Percentiles rank a stretch among this genome's conserved stretches.
Conservation (phyloP, 2,329 filamentous ascomycete genomes). For the Fusarium nisikadoi region DNA sequence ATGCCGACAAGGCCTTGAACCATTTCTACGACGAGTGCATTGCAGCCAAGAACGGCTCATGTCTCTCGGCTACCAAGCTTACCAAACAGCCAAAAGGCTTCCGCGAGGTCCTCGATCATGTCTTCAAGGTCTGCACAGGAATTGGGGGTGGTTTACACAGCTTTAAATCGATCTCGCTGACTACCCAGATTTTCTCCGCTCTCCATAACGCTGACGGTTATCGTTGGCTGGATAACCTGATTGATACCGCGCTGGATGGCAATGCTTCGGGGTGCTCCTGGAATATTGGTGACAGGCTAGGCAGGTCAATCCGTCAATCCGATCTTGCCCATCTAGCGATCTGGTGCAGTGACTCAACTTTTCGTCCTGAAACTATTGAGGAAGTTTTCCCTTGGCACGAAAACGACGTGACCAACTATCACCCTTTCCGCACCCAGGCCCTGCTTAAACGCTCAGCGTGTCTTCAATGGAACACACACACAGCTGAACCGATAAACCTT, state of each 20-base stretch:
- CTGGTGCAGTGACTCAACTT: background rate
- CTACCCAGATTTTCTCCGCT: fast-evolving
- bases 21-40: slow-evolving; percentile 4
- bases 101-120: background rate
- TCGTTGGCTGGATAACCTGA: background rate
- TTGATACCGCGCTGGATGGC: background rate
- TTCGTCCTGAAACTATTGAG: background rate
- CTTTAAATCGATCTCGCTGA: background rate
- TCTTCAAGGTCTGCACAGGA: background rate
- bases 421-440: fast-evolving
- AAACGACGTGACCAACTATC: fast-evolving
- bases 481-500: background rate
- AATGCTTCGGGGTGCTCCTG: background rate
- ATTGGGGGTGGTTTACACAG: background rate
- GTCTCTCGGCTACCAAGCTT: background rate
- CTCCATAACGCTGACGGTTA: fast-evolving
- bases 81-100: background rate
- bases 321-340: background rate
- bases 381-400: background rate
- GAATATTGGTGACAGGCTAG: background rate
- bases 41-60: background rate
- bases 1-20: background rate
- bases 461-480: background rate
- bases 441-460: fast-evolving
- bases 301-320: too few relatives aligned